Base-by-base conservation (phyloP, 345 rosid genomes). In the Toxicodendron radicans region DNA sequence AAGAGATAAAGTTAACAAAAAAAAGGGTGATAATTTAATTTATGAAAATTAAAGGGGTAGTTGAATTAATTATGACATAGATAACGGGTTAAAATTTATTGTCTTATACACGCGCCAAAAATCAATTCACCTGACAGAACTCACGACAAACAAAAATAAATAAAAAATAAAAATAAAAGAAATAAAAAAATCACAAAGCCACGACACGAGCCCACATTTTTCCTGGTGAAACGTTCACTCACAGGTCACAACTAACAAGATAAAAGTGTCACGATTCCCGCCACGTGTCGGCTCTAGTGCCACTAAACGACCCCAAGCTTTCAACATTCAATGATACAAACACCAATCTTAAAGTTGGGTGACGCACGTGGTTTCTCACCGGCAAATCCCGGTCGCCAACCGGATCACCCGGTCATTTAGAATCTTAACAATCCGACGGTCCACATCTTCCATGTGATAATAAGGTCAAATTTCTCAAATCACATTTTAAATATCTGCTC, bases 301-400 rank as follows among this genome's bases (percentile, higher is more conserved):
- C 75, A 41, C 58, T 10, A 9, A 51, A 69, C 38, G 3, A 18
- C 14, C 46, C 7, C 46, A 35, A 6, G 20, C 41, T 6, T 27
- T 59, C 0, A 3, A 27, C 7, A 0, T n/a, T n/a, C n/a, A n/a
- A n/a, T n/a, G n/a, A n/a, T 13, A 54, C 38, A 65, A 74, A 68
- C 70, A 63, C 75, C 21, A 58, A 69, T 54, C 61, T 57, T 66
- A 69, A 49, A 60, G 65, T 38, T 68, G 58, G 64, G 70, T 51
- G 64, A 71, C 58, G 73, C 85, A 76, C 84, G 85, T 86, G 90
- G 58, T 49, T 48, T 46, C 70, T 78, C 66, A 83, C 87, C 64
- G 79, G 11, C 61, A 74, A 46, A 76, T 67, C 66, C 76, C 74
- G 62, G 64, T 53, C n/a, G n/a, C 14, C 5, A 13, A 73, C 77